Evolutionary conservation across 345 rosid genomes (phyloP).

Genomic region (Citrus glauca): DNA sequence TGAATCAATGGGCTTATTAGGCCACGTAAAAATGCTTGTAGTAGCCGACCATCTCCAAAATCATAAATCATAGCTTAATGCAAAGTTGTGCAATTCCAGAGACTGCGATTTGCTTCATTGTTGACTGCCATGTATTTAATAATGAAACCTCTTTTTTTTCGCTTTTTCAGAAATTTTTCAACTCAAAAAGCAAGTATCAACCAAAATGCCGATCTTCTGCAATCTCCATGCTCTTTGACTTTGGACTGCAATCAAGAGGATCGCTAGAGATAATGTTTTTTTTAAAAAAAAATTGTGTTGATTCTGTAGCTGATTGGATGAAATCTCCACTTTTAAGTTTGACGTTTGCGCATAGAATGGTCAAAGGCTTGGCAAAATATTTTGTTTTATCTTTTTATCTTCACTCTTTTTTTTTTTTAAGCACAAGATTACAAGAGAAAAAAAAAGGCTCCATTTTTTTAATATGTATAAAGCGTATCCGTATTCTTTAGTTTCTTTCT

Average conservation of each 20-base stretch:
- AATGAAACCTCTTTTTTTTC: not conserved
- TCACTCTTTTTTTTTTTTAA: too few species aligned
- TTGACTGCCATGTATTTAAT: not conserved
- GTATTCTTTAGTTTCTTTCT: too few species aligned
- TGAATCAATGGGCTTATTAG: constrained; percentile 3
- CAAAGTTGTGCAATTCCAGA: constrained; percentile 4
- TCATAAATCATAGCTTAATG: not conserved
- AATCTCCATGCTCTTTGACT: constrained; percentile 2
- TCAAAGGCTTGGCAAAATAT: not conserved
- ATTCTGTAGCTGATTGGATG: constrained; percentile 6
- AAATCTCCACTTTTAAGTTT: not conserved
- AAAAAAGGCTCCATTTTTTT: too few species aligned
- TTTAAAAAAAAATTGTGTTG: not conserved
- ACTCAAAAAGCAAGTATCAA: constrained; percentile 18
- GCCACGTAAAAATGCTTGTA: not conserved
- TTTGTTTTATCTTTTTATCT: not conserved
- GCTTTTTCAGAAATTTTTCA: constrained; percentile 11
- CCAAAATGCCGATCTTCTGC: not conserved
- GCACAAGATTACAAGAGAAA: too few species aligned
- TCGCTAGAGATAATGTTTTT: not conserved
- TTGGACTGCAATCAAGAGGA: not conserved
- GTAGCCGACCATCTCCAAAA: not conserved
- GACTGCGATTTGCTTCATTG: constrained; percentile 2
- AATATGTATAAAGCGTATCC: too few species aligned
- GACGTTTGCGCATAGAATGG: not conserved